Evolutionary conservation across 2,329 filamentous ascomycete genomes (phyloP).

Genomic region (Gnomoniopsis smithogilvyi): DNA sequence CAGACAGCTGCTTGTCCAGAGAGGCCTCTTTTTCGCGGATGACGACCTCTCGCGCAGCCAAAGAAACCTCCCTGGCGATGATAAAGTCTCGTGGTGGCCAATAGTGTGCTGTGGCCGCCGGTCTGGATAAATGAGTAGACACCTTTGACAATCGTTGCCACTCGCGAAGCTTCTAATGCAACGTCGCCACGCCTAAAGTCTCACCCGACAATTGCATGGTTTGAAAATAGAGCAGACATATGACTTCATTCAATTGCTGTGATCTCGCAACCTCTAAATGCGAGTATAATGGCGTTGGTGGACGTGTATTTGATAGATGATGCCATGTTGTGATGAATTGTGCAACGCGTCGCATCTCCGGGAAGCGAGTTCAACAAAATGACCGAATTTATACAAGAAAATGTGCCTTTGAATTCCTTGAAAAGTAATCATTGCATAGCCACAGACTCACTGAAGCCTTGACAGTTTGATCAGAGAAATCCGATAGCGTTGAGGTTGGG

Average conservation of each 20-base stretch:
- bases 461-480: background rate
- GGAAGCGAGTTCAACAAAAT: background rate
- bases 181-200: too few relatives aligned
- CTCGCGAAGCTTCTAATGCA: too few relatives aligned
- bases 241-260: background rate
- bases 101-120: too few relatives aligned
- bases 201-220: too few relatives aligned
- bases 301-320: background rate
- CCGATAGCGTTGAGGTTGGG: background rate
- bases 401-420: background rate
- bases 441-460: constrained; percentile 3
- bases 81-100: too few relatives aligned
- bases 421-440: background rate
- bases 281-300: background rate
- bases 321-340: background rate
- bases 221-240: background rate
- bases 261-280: background rate
- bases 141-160: too few relatives aligned
- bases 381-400: background rate
- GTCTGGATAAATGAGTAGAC: too few relatives aligned
- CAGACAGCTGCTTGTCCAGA: too few relatives aligned
- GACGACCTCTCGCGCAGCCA: too few relatives aligned
- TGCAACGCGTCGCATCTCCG: background rate
- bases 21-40: too few relatives aligned
- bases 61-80: too few relatives aligned